Evolutionary conservation across 192 early-diverging fungal species (phyloP).

Genomic region (Chytriomyces confervae): DNA sequence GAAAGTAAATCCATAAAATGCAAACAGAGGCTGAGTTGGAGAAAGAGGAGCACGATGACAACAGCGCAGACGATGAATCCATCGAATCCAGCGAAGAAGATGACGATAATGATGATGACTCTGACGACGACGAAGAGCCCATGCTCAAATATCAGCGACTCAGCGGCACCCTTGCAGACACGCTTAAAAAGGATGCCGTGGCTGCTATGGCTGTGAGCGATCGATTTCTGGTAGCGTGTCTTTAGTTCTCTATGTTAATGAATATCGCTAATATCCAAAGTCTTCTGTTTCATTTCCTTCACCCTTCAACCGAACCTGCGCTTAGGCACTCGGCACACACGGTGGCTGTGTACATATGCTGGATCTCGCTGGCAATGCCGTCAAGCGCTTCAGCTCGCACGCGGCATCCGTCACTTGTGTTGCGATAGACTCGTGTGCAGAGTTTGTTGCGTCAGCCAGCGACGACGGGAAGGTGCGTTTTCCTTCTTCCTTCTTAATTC

Average conservation of each 20-base stretch:
- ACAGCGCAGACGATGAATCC: too few species aligned
- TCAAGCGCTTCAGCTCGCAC: slow-evolving; percentile 84
- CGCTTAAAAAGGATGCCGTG: slow-evolving; percentile 87
- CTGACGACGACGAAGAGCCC: slow-evolving; percentile 89
- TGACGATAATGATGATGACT: slow-evolving; percentile 60
- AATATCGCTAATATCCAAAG: too few species aligned
- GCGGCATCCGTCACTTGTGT: slow-evolving; percentile 86
- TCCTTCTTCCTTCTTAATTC: neutral
- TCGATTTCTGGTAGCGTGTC: slow-evolving; percentile 74
- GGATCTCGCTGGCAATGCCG: slow-evolving; percentile 89
- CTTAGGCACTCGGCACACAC: slow-evolving; percentile 84
- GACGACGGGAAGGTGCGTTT: slow-evolving; percentile 77
- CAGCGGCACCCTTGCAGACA: slow-evolving; percentile 71
- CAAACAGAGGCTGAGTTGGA: too few species aligned
- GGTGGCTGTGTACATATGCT: slow-evolving; percentile 88
- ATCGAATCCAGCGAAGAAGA: slow-evolving; percentile 44
- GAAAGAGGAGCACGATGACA: too few species aligned
- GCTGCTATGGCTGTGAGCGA: slow-evolving; percentile 80
- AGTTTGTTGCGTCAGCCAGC: slow-evolving; percentile 89
- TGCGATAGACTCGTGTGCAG: slow-evolving; percentile 82
- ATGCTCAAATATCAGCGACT: slow-evolving; percentile 89
- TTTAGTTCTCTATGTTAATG: too few species aligned
- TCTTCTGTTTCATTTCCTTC: neutral
- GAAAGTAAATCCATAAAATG: too few species aligned
- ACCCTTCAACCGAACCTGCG: neutral